Evolutionary conservation across 768 basidiomycete genomes (phyloP).

Genomic region (Boletales sp.): DNA sequence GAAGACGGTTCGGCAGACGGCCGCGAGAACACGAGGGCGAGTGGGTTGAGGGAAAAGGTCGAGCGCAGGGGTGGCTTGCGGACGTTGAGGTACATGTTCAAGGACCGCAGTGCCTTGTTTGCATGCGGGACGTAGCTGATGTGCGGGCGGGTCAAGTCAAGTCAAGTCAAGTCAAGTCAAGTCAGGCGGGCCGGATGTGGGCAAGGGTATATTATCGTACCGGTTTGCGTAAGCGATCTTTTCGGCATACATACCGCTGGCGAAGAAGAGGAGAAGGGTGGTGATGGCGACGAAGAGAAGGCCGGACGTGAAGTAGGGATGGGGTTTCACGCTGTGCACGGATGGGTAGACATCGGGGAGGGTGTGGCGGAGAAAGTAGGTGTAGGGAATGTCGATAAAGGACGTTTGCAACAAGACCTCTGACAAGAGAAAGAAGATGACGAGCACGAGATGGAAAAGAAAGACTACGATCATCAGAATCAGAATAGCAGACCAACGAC

Average conservation of each 20-base stretch:
- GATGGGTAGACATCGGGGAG: slow-evolving; percentile 50
- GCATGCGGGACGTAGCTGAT: slow-evolving; percentile 93
- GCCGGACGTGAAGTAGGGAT: slow-evolving; percentile 75
- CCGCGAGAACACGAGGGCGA: slow-evolving; percentile 37
- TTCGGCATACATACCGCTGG: slow-evolving; percentile 93
- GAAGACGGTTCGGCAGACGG: slow-evolving; percentile 12
- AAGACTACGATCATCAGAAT: slow-evolving; percentile 52
- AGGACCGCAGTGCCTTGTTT: slow-evolving; percentile 83
- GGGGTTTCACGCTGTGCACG: slow-evolving; percentile 43
- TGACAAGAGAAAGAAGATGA: slow-evolving; percentile 67
- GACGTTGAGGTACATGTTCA: slow-evolving; percentile 98
- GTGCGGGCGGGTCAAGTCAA: not conserved
- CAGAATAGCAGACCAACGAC: slow-evolving; percentile 4
- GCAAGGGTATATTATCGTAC: slow-evolving; percentile 44
- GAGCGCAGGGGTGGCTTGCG: slow-evolving; percentile 72
- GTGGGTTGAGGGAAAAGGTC: slow-evolving; percentile 42
- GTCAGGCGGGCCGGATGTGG: not conserved
- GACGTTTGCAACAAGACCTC: slow-evolving; percentile 72
- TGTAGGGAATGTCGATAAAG: slow-evolving; percentile 62
- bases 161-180: too few species aligned
- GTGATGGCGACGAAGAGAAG: slow-evolving; percentile 85
- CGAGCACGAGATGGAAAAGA: slow-evolving; percentile 60
- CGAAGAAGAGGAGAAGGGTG: slow-evolving; percentile 91
- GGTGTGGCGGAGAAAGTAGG: slow-evolving; percentile 42
- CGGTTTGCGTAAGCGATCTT: slow-evolving; percentile 96